Evolutionary conservation across 2,329 filamentous ascomycete genomes (phyloP).

Genomic region (Venturia pyrina): DNA sequence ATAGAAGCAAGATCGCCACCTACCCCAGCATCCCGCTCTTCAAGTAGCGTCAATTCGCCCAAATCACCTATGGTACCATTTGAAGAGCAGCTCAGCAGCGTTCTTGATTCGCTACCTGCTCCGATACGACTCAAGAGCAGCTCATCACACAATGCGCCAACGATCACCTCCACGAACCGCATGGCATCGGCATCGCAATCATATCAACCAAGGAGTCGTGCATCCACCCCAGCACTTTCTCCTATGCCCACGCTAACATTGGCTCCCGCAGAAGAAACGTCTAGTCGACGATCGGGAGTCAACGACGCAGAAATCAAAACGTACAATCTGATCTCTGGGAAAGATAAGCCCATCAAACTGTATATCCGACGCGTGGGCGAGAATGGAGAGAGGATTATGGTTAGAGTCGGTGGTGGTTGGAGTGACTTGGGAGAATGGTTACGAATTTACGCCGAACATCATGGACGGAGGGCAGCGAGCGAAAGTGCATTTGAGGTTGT

Average conservation of each 20-base stretch:
- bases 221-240: slow-evolving; percentile 16
- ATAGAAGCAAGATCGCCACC: background rate
- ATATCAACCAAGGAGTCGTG: slow-evolving; percentile 27
- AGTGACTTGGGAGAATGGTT: slow-evolving; percentile 92
- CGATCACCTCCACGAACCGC: slow-evolving; percentile 22
- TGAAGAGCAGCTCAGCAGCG: slow-evolving; percentile 13
- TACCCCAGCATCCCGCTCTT: background rate
- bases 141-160: slow-evolving; percentile 23
- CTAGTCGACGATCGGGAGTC: slow-evolving; percentile 22
- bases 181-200: slow-evolving; percentile 2
- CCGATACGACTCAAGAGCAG: slow-evolving; percentile 63
- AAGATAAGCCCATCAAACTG: slow-evolving; percentile 83
- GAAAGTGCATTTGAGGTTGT: slow-evolving; percentile 45
- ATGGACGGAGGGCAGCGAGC: slow-evolving; percentile 59
- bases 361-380: slow-evolving; percentile 91
- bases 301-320: slow-evolving; percentile 63
- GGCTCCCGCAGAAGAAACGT: slow-evolving; percentile 15
- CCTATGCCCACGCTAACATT: slow-evolving; percentile 11
- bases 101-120: slow-evolving; percentile 53
- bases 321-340: slow-evolving; percentile 80
- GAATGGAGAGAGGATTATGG: slow-evolving; percentile 87
- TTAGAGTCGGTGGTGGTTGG: slow-evolving; percentile 96
- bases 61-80: slow-evolving; percentile 10
- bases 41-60: slow-evolving; percentile 8
- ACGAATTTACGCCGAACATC: slow-evolving; percentile 84